phyloP scores from a whole-genome alignment of 768 basidiomycete genomes.

The Auricularia cornea region DNA sequence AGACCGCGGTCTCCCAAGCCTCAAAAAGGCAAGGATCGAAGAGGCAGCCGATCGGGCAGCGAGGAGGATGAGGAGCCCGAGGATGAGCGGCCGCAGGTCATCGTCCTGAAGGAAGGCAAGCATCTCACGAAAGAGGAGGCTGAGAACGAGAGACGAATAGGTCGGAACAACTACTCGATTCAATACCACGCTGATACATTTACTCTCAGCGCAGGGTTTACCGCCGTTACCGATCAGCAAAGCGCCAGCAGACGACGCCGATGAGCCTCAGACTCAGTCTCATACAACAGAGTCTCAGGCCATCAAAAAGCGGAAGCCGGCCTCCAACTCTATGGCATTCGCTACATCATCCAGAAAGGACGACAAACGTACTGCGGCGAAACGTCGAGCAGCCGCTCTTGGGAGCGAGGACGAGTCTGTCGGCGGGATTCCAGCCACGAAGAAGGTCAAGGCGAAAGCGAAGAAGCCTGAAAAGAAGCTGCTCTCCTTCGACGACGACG shows the following conservation, averaged over 20 bases:
- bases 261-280: neutral
- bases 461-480: neutral
- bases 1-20: neutral
- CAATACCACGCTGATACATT: neutral
- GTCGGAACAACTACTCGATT: constrained; percentile 28
- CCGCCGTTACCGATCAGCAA: neutral
- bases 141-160: constrained; percentile 67
- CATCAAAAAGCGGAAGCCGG: neutral
- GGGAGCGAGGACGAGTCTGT: neutral
- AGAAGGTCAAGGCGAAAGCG: neutral
- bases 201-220: neutral
- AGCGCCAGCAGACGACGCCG: neutral
- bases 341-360: neutral
- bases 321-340: neutral
- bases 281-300: neutral
- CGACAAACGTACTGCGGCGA: neutral
- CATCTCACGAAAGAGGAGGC: constrained; percentile 74
- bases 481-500: neutral
- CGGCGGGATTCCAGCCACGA: neutral
- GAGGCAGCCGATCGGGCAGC: too few relatives aligned
- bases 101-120: constrained; percentile 82
- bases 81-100: constrained; percentile 83
- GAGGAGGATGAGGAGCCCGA: constrained; percentile 62
- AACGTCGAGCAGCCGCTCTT: neutral
- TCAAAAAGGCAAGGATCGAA: constrained; percentile 38